These are phyloP conservation scores for Fomitopsis schrenkii DNA, from an alignment of 1,284 basidiomycete genomes.

Conservation along the genomic window DNA sequence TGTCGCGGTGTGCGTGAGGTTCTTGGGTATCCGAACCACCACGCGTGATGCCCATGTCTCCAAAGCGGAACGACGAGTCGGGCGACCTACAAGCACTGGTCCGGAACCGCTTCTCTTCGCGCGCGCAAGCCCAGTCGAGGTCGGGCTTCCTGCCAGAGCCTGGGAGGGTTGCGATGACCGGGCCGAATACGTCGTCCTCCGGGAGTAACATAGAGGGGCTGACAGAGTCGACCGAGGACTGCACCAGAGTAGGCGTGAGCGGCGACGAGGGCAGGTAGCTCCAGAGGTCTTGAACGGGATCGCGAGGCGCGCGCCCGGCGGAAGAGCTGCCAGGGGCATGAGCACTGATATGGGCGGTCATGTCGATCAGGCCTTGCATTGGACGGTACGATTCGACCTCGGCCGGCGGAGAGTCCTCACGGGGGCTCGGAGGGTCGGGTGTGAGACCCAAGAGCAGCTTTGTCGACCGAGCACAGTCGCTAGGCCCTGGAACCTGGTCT, in stretches of 20 bases:
- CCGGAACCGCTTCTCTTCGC: conserved; percentile 29
- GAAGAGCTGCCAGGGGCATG: background rate
- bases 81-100: conserved; percentile 6
- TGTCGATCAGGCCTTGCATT: background rate
- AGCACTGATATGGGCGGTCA: background rate
- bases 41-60: background rate
- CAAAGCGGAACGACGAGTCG: background rate
- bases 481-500: background rate
- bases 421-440: background rate
- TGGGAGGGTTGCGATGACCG: background rate
- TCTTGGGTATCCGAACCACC: background rate
- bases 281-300: background rate
- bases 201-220: background rate
- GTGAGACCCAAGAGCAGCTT: conserved; percentile 3
- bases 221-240: background rate
- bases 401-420: background rate
- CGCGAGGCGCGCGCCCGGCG: background rate
- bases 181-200: conserved; percentile 1
- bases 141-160: conserved; percentile 19
- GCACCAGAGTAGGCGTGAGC: background rate
- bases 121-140: conserved; percentile 47
- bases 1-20: background rate
- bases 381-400: background rate
- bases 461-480: background rate
- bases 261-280: background rate